These are phyloP conservation scores for Colletotrichum lupini DNA, from an alignment of 2,329 filamentous ascomycete species.

Conservation along the genomic window DNA sequence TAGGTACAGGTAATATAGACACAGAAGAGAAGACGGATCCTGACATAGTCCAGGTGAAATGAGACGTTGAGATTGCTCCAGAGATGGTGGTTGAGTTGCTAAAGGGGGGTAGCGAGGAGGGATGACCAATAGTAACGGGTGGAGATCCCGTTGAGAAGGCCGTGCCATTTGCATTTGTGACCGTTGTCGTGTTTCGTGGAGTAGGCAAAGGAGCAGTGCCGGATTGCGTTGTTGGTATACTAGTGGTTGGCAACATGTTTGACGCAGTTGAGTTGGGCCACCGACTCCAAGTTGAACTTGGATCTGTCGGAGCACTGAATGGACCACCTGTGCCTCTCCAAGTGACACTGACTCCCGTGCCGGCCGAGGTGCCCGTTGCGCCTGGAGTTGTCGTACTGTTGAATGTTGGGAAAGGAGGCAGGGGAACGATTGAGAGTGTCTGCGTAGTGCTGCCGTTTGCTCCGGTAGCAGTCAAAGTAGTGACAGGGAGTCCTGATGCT, in stretches of 20 bases:
- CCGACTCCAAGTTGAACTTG: background rate
- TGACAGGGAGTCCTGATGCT: background rate
- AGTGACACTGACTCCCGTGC: background rate
- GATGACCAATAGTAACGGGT: background rate
- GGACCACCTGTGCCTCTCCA: background rate
- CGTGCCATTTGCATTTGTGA: background rate
- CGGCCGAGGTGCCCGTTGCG: background rate
- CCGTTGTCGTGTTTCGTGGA: background rate
- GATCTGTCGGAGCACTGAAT: background rate
- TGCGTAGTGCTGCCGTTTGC: background rate
- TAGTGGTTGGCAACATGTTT: background rate
- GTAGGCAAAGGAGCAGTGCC: background rate
- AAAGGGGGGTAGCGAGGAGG: background rate
- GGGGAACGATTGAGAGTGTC: background rate
- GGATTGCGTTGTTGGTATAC: background rate
- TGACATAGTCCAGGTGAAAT: conserved; percentile 8
- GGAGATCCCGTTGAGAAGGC: background rate
- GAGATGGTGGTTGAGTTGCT: conserved; percentile 19
- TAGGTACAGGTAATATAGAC: conserved; percentile 22
- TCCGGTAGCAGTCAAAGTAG: conserved; percentile 4
- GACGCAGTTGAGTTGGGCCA: conserved; percentile 4
- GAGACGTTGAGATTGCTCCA: background rate
- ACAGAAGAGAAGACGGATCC: conserved; percentile 7
- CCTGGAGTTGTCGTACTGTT: background rate
- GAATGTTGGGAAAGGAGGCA: background rate